Base-by-base conservation (phyloP, 73 alveolate species). In the Vitrella brassicaformis region DNA sequence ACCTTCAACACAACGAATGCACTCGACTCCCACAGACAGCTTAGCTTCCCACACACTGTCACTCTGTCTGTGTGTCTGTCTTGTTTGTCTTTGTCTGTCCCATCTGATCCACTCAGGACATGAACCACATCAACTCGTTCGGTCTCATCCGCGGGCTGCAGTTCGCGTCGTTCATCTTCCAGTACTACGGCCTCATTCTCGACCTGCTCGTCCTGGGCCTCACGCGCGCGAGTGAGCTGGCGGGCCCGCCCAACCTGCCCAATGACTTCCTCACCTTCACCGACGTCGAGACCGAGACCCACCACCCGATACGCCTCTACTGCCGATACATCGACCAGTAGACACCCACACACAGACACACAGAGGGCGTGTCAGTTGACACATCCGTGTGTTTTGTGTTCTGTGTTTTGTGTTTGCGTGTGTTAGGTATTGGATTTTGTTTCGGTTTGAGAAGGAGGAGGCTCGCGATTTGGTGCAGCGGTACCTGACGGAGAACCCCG, bases 401-500 rank as follows among this genome's bases (percentile, higher is more conserved):
- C n/a, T 1, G 47, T 27, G 69, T 64, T 10, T 64, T 4, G 22
- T 4, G 22, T 8, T 39, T 8, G 56, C 4, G 4, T 39, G 56
- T 8, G 22, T 39, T 39, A 4, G 14, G 56, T 8, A 14, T 39
- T 95, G 90, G 85, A 96, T 97, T 87, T 92, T 96, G 70, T 96
- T 96, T 85, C 88, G 98, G 71, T 97, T 97, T 80, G 87, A 92
- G 68, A 98, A 93, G 81, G 98, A 94, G 85, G 99, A 97, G 46
- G 94, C 99, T 67, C 91, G 98, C 85, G 99, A 97, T 66, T 80
- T 97, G 77, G 92, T 97, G 47, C 96, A 97, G 86, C 81, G 99
- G 76, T 97, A 94, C 81, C 88, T 97, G 85, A 96, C 98, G 10
- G 99, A 97, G 81, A 95, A 97, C 88, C 99, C 99, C 47, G 99